Evolutionary conservation across 1,139 yeast genomes (phyloP), one percentile per base, ranked within the genome.

Genomic region (Keqinozyma sinolaborantium): DNA sequence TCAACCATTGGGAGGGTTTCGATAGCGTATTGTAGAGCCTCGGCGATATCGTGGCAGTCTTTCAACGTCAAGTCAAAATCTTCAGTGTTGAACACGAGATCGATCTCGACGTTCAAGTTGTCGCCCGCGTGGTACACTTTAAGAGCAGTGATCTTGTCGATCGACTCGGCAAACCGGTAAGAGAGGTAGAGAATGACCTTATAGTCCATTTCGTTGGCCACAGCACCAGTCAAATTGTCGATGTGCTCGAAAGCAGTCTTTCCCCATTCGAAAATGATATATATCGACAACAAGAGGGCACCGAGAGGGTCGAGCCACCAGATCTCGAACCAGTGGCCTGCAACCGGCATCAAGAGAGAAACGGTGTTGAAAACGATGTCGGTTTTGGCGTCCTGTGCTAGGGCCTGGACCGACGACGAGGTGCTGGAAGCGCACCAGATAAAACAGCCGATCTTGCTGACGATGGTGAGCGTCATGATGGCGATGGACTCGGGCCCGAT

Each of bases 51-150:
- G 52, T 84, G 95, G 35, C 81, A 68, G 48, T 84, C 94, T 38
- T 79, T 72, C 44, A 83, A 63, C 5, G 68, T 57, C 45, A 81
- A 58, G 27, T 62, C 48, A 30, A 53, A 60, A 33, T 57, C 63
- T 12, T 68, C 61, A 14, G 66, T 60, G 33, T 79, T 78, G 37
- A 79, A 70, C 4, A 83, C 78, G 24, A 84, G 58, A 49, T 84
- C 95, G 23, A 84, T 83, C 50, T 84, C 95, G 24, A 83, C 90
- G 46, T 79, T 80, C 33, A 83, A 61, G 21, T 79, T 67, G 53
- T 84, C 95, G 2, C 95, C 95, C 15, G 81, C 84, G 47, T 84
- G 90, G 48, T 84, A 84, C 11, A 82, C 84, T 42, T 79, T 78
- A 40, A 82, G 69, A 5, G 82, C 75, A 10, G 86, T 83, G 33